Evolutionary conservation across 2,329 filamentous ascomycete species (phyloP), one percentile per base, ranked within the genome.

Genomic region (Sarocladium strictum): DNA sequence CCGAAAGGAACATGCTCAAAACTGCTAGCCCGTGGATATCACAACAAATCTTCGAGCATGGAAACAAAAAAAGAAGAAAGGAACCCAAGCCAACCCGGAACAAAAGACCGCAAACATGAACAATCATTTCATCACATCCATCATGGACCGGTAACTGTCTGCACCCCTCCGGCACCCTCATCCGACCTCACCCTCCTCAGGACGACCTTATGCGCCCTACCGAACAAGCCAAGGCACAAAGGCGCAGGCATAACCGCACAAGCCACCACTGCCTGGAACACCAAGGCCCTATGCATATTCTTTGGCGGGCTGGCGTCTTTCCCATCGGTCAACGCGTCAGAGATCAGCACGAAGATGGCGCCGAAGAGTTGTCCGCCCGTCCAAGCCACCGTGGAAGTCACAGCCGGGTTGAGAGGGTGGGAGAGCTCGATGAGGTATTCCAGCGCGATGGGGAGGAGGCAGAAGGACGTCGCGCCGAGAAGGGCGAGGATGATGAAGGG

Each of bases 401-500:
- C 81, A 70, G 96, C 93, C 0, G 94, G 92, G 38, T 84, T 86
- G 24, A 95, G 83, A 0, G 94, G 94, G 64, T 94, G 89, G 4
- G 88, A 91, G 56, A 96, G 80, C 68, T 97, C 90, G 53, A 89
- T 89, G 15, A 97, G 75, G 62, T 88, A 91, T 70, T 99, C 94
- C 51, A 97, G 79, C 5, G 85, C 88, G 35, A 96, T 81, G 2
- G 94, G 94, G 1, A 97, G 78, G 2, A 97, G 73, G 19, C 80
- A 80, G 71, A 97, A 97, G 10, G 80, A 85, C 0, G 89, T 74
- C 1, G 90, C 91, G 43, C 94, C 94, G 2, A 96, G 76, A 15
- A 95, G 58, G 2, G 86, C 83, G 59, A 89, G 82, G 15, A 96
- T 79, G 53, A 87, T 77, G 65, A 90, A 96, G 0, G 89, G 85